Evolutionary conservation across 345 rosid genomes (phyloP), one percentile per base, ranked within the genome.

Genomic region (Xanthoceras sorbifolium): DNA sequence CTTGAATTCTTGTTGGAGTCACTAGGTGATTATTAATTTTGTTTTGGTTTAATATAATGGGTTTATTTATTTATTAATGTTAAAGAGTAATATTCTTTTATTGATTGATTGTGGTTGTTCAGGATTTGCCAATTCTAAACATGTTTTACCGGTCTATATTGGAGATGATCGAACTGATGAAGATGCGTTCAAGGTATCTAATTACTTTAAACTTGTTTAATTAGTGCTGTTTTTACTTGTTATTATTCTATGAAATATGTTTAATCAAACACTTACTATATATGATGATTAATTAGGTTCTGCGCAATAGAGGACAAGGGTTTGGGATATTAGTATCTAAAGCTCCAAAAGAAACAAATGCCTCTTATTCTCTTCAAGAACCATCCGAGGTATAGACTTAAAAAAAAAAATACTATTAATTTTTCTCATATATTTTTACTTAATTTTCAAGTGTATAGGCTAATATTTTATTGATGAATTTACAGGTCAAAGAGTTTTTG

Each of bases 101-200:
- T 28, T 65, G 34, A 38, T 67, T 42, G 60, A n/a, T n/a, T n/a
- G n/a, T 57, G 64, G 46, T 67, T 64, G 71, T 38, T 63, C 67
- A 92, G 98, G 98, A 64, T 92, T 67, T 70, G 90, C 93, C 28
- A 83, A 88, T 72, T 88, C 91, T 17, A 69, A 63, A 20, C 86
- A 93, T 79, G 94, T 93, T 79, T 74, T 96, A 0, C 99, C 99
- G 0, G 82, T 96, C 4, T 96, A 93, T 22, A 91, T 96, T n/a
- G 99, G 99, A 1, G 99, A 96, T 77, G 99, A 96, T 77, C 89
- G 93, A 20, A 92, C 94, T 0, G 99, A 96, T 12, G 99, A 96
- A 75, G 99, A 96, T 79, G 99, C 99, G 1, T 96, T 96, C 79
- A 89, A 92, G 94, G 99, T 92, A 80, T 62, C 0, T 61, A 59